Evolutionary conservation across 192 early-diverging fungal species (phyloP).

Genomic region (Geranomyces variabilis): DNA sequence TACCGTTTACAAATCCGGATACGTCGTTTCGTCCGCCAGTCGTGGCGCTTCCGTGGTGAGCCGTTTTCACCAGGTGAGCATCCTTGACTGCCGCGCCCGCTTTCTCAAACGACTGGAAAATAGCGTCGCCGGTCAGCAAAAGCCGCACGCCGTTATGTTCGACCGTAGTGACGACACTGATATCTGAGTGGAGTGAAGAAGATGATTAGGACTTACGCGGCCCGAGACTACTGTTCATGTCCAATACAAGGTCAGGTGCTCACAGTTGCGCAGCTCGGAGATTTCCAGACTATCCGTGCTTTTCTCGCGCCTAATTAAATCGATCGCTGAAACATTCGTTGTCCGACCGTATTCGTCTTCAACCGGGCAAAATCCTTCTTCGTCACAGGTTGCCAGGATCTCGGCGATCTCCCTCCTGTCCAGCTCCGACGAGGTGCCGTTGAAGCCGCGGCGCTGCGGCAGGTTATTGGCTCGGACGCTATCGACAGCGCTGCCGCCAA

Average conservation of each 20-base stretch:
- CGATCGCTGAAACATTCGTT: background rate
- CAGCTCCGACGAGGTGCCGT: background rate
- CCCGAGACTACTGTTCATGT: too few relatives aligned
- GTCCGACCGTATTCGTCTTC: background rate
- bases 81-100: background rate
- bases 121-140: conserved; percentile 11
- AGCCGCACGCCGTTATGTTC: conserved; percentile 3
- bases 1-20: background rate
- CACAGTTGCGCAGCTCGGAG: background rate
- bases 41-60: conserved; percentile 9
- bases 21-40: background rate
- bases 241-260: too few relatives aligned
- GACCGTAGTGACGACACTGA: background rate
- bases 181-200: too few relatives aligned
- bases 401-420: background rate
- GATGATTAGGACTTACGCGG: background rate
- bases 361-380: background rate
- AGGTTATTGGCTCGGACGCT: background rate
- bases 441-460: background rate
- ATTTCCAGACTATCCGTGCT: too few relatives aligned
- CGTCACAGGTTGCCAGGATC: background rate
- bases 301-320: too few relatives aligned
- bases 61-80: background rate
- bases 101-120: conserved; percentile 1
- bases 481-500: conserved; percentile 1